phyloP scores from a whole-genome alignment of 2,329 filamentous ascomycete genomes.

The Verticillium tricorpus region DNA sequence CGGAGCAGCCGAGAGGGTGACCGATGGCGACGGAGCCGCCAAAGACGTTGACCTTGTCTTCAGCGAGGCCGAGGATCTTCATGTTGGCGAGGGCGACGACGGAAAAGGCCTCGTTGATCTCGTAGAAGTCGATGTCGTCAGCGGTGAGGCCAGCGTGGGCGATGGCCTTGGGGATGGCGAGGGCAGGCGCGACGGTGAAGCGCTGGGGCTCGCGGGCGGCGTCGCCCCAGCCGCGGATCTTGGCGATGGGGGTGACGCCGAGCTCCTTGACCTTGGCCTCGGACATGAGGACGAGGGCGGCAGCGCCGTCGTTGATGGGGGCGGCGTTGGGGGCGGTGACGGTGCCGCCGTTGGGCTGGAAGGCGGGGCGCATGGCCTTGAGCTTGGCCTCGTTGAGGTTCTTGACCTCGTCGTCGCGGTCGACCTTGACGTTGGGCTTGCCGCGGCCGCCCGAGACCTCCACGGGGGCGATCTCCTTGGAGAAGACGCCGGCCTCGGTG shows the following conservation, averaged over 20 bases:
- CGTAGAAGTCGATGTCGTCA: constrained; percentile 82
- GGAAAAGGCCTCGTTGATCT: constrained; percentile 99
- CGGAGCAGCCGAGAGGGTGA: constrained; percentile 89
- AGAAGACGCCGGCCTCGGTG: constrained; percentile 75
- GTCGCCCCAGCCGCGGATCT: constrained; percentile 97
- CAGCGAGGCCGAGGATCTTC: constrained; percentile 75
- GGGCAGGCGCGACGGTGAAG: constrained; percentile 89
- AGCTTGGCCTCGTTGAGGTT: constrained; percentile 86
- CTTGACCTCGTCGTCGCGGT: constrained; percentile 92
- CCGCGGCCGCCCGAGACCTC: constrained; percentile 84
- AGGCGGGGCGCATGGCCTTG: constrained; percentile 77
- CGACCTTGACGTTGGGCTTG: constrained; percentile 77
- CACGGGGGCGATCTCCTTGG: constrained; percentile 81
- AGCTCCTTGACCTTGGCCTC: constrained; percentile 93
- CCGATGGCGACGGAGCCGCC: constrained; percentile 94
- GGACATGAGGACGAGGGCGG: constrained; percentile 87
- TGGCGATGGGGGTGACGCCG: constrained; percentile 84
- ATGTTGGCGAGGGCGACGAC: constrained; percentile 95
- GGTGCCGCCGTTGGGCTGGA: constrained; percentile 75
- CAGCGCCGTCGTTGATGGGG: constrained; percentile 90
- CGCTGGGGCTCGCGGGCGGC: constrained; percentile 87
- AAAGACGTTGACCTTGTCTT: constrained; percentile 90
- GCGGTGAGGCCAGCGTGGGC: constrained; percentile 83
- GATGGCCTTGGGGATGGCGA: constrained; percentile 95
- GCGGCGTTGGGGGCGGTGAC: constrained; percentile 96